A percentile compares a stretch with the other conserved stretches of the same genome.
Conservation (phyloP, 805 yeast species). For the Pichia gijzeniarum region DNA sequence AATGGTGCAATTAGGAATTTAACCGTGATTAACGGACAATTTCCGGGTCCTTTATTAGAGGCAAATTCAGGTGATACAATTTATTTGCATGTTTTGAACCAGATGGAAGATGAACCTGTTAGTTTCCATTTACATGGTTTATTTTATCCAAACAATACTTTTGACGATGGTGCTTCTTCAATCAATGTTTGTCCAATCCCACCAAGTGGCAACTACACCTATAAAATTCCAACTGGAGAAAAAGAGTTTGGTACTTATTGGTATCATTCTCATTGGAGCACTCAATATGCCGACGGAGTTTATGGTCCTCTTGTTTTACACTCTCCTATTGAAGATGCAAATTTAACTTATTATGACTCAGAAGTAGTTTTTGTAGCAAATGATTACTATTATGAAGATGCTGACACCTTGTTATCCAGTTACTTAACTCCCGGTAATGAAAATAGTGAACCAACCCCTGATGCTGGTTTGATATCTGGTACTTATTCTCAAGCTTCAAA, state of each 20-base stretch:
- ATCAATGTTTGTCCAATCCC: constrained; percentile 20
- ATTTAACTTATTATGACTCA: constrained; percentile 38
- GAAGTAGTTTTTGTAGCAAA: constrained; percentile 37
- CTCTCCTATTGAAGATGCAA: constrained; percentile 14
- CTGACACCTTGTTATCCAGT: constrained; percentile 9
- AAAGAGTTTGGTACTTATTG: constrained; percentile 21
- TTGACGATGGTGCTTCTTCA: constrained; percentile 20
- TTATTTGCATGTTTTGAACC: constrained; percentile 16
- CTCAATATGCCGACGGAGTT: constrained; percentile 23
- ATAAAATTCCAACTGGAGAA: constrained; percentile 16
- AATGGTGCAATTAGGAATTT: constrained; percentile 14
- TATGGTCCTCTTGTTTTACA: constrained; percentile 20
- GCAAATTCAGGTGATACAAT: constrained; percentile 19
- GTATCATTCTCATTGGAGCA: constrained; percentile 23
- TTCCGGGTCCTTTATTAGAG: constrained; percentile 21
- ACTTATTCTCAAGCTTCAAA: constrained; percentile 15
- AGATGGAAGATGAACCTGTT: constrained; percentile 14
- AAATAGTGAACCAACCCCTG: constrained; percentile 22
- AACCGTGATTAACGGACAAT: constrained; percentile 19
- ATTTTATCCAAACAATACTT: constrained; percentile 17
- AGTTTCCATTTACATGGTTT: constrained; percentile 23
- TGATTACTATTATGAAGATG: constrained; percentile 44
- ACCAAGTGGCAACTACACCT: constrained; percentile 15
- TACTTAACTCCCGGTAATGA: constrained; percentile 19
- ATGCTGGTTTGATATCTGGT: constrained; percentile 22